phyloP scores from a whole-genome alignment of 2,329 filamentous ascomycete species.

The Juglanconis oblonga region DNA sequence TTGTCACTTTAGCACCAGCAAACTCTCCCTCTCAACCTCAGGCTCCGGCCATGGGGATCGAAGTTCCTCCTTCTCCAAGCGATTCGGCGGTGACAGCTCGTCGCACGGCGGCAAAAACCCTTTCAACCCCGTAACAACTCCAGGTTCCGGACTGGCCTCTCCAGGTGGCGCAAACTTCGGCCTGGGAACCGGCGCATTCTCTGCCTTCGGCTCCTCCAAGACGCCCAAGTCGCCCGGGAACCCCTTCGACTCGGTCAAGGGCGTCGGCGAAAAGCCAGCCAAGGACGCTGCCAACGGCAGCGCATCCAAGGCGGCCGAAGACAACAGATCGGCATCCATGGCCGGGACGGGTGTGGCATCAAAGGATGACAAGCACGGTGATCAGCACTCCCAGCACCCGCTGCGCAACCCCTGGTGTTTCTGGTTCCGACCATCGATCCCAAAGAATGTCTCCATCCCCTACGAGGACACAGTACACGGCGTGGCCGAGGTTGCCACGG shows the following conservation, averaged over 20 bases:
- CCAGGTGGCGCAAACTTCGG: slow-evolving; percentile 82
- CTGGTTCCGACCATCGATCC: slow-evolving; percentile 95
- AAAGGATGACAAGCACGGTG: slow-evolving; percentile 15
- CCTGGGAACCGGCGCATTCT: slow-evolving; percentile 91
- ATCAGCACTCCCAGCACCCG: slow-evolving; percentile 42
- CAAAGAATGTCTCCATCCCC: slow-evolving; percentile 86
- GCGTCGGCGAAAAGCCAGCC: slow-evolving; percentile 59
- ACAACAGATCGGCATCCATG: slow-evolving; percentile 38
- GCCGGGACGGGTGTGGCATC: slow-evolving; percentile 37
- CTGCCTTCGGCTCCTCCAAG: slow-evolving; percentile 86
- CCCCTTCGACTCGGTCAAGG: slow-evolving; percentile 71
- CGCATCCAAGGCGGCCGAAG: slow-evolving; percentile 44
- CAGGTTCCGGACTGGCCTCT: slow-evolving; percentile 67
- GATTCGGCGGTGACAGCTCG: slow-evolving; percentile 69
- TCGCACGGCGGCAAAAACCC: slow-evolving; percentile 77
- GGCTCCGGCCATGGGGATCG: slow-evolving; percentile 54
- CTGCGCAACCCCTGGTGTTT: slow-evolving; percentile 91
- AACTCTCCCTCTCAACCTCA: slow-evolving; percentile 83
- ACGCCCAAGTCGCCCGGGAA: slow-evolving; percentile 83
- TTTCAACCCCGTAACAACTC: slow-evolving; percentile 72
- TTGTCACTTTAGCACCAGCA: slow-evolving; percentile 63
- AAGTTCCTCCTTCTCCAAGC: slow-evolving; percentile 65
- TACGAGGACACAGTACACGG: slow-evolving; percentile 96
- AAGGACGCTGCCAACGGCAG: slow-evolving; percentile 39
- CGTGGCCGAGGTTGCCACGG: slow-evolving; percentile 76